phyloP scores from a whole-genome alignment of 352 stramenopile genomes.

The Phytophthora constricta region DNA sequence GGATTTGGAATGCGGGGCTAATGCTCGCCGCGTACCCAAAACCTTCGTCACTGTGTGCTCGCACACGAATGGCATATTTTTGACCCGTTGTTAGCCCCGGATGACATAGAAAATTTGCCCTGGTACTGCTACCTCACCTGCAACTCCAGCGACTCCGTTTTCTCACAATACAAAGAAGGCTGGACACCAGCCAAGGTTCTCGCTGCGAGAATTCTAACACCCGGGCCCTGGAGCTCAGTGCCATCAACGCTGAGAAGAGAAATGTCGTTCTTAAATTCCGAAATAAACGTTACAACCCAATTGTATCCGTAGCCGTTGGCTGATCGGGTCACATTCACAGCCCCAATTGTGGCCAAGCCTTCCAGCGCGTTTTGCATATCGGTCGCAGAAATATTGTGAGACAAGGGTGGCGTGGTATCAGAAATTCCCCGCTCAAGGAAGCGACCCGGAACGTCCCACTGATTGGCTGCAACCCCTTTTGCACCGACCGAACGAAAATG shows the following conservation, averaged over 20 bases:
- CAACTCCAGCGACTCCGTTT: slow-evolving; percentile 37
- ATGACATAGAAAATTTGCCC: slow-evolving; percentile 47
- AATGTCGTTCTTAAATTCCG: slow-evolving; percentile 80
- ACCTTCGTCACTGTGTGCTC: slow-evolving; percentile 56
- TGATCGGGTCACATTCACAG: slow-evolving; percentile 88
- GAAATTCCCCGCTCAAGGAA: slow-evolving; percentile 72
- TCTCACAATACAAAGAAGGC: slow-evolving; percentile 84
- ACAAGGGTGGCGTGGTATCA: slow-evolving; percentile 87
- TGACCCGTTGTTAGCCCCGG: slow-evolving; percentile 52
- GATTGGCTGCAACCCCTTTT: slow-evolving; percentile 91
- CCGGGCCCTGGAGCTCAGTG: slow-evolving; percentile 91
- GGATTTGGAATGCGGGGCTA: slow-evolving; percentile 59
- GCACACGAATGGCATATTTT: slow-evolving; percentile 60
- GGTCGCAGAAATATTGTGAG: slow-evolving; percentile 86
- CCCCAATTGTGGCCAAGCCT: slow-evolving; percentile 84
- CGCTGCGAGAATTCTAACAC: slow-evolving; percentile 80
- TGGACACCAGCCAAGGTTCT: slow-evolving; percentile 70
- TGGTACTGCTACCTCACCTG: slow-evolving; percentile 45
- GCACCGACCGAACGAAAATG: slow-evolving; percentile 79
- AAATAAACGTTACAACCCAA: slow-evolving; percentile 95
- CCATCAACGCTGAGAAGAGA: slow-evolving; percentile 90
- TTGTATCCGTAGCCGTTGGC: slow-evolving; percentile 96
- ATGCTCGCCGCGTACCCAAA: slow-evolving; percentile 56
- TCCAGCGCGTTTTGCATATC: slow-evolving; percentile 90
- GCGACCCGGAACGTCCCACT: slow-evolving; percentile 91